These are phyloP conservation scores for Clarireedia sp. DNA, from an alignment of 2,329 filamentous ascomycete species.

Conservation along the genomic window DNA sequence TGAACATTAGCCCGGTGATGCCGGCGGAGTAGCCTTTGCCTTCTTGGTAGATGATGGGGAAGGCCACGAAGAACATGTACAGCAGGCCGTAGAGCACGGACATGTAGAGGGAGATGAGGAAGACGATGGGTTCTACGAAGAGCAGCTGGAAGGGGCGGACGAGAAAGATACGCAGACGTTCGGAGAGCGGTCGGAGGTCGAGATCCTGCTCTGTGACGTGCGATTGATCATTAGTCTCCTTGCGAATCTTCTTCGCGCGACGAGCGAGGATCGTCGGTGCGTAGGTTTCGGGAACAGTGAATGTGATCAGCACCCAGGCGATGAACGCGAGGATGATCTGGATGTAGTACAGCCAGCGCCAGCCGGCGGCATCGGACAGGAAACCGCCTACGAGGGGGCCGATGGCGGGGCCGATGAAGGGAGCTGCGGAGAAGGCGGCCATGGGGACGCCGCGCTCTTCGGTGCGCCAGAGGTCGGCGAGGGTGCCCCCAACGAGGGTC, in stretches of 20 bases:
- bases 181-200: constrained; percentile 58
- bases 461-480: constrained; percentile 76
- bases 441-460: constrained; percentile 82
- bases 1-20: constrained; percentile 78
- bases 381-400: constrained; percentile 73
- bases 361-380: constrained; percentile 59
- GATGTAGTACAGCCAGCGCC: constrained; percentile 85
- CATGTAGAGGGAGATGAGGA: constrained; percentile 81
- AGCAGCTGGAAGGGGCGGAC: constrained; percentile 79
- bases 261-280: constrained; percentile 66
- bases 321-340: constrained; percentile 67
- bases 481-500: constrained; percentile 74
- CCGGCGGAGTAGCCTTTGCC: constrained; percentile 72
- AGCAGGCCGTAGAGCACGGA: constrained; percentile 54
- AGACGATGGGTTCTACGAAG: constrained; percentile 75
- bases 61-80: constrained; percentile 43
- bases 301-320: constrained; percentile 69
- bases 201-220: constrained; percentile 78
- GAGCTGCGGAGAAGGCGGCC: constrained; percentile 76
- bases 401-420: constrained; percentile 73
- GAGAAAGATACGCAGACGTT: constrained; percentile 67
- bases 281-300: constrained; percentile 88
- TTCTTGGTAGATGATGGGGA: constrained; percentile 58
- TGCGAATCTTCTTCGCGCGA: constrained; percentile 64
- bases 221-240: constrained; percentile 55